Evolutionary conservation across 2,329 filamentous ascomycete species (phyloP).

Genomic region (Dactylellina drechsleri): DNA sequence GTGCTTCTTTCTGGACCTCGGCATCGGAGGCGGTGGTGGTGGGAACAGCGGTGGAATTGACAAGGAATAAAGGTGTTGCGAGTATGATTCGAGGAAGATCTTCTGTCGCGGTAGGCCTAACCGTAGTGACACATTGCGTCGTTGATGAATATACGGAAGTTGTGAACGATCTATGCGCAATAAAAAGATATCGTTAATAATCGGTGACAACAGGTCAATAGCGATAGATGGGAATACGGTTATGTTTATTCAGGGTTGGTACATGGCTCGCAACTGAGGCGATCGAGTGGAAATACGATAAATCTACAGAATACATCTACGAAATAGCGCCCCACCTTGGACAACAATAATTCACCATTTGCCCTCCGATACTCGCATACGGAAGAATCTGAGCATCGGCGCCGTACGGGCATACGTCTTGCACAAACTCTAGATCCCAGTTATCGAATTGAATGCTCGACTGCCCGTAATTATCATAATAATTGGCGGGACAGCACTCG

Average conservation of each 20-base stretch:
- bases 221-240: too few species aligned
- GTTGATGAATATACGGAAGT: background rate
- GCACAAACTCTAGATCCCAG: slow-evolving; percentile 1
- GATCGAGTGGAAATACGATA: background rate
- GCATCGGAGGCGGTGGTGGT: too few species aligned
- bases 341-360: slow-evolving; percentile 30
- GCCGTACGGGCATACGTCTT: slow-evolving; percentile 18
- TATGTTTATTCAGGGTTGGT: background rate
- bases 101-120: background rate
- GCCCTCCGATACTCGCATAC: background rate
- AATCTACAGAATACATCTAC: slow-evolving; percentile 6
- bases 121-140: slow-evolving; percentile 20
- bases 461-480: background rate
- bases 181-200: too few species aligned
- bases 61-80: slow-evolving; percentile 32
- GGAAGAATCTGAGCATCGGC: background rate
- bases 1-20: background rate
- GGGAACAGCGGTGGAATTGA: background rate
- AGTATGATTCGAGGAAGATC: slow-evolving; percentile 1
- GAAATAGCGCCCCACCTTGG: slow-evolving; percentile 27
- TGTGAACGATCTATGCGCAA: slow-evolving; percentile 2
- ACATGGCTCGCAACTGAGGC: background rate
- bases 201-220: too few species aligned
- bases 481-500: background rate
- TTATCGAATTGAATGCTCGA: background rate